Evolutionary conservation across 768 basidiomycete genomes (phyloP).

Genomic region (Russula earlei): DNA sequence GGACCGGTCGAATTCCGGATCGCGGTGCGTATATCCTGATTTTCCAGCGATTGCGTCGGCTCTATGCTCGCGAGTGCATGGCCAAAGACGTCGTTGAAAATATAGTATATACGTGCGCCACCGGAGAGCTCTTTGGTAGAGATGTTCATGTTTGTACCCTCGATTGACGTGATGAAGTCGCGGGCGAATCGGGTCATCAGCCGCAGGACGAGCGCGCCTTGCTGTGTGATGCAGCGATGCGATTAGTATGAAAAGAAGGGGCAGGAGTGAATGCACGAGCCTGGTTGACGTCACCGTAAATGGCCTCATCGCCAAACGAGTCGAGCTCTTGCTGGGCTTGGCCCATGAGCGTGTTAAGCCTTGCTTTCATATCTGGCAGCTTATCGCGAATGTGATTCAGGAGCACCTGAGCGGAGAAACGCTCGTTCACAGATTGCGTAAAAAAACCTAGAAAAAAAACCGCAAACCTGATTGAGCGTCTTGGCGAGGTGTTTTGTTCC

Average conservation of each 20-base stretch:
- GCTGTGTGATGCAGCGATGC: conserved; percentile 31
- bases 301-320: conserved; percentile 88
- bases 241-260: not conserved
- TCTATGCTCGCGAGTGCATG: conserved; percentile 84
- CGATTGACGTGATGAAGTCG: conserved; percentile 94
- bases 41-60: conserved; percentile 82
- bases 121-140: conserved; percentile 98
- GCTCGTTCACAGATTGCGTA: not conserved
- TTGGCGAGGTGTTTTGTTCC: conserved; percentile 94
- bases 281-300: conserved; percentile 87
- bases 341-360: conserved; percentile 95
- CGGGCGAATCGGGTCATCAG: conserved; percentile 98
- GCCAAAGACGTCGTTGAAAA: conserved; percentile 98
- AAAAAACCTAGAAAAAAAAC: not conserved
- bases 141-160: conserved; percentile 92
- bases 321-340: conserved; percentile 98
- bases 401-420: conserved; percentile 48
- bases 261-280: conserved; percentile 25
- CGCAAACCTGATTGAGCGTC: conserved; percentile 79
- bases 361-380: conserved; percentile 98
- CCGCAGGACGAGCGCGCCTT: conserved; percentile 83
- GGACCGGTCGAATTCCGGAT: conserved; percentile 98
- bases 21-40: conserved; percentile 93
- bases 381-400: conserved; percentile 98
- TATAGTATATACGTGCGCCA: conserved; percentile 97